Evolutionary conservation across 352 stramenopile genomes (phyloP), one percentile per base, ranked within the genome.

Genomic region (Phytophthora sansomeana): DNA sequence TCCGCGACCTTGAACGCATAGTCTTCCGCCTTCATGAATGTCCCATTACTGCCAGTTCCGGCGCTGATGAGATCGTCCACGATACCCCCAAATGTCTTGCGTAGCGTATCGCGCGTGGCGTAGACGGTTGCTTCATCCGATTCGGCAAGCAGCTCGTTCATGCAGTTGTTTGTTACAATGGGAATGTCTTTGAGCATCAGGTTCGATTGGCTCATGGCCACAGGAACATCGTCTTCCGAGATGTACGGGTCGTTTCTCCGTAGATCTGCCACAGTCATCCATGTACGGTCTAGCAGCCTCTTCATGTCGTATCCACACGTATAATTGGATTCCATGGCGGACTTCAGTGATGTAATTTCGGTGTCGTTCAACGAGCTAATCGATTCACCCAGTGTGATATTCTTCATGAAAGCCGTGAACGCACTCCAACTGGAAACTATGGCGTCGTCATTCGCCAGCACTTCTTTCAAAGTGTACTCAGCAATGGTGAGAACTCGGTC

Each of bases 141-240:
- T n/a, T 67, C 55, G 3, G 42, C 47, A 10, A 55, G 38, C 26
- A 69, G 64, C 24, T 72, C 65, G 33, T 72, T 52, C 29, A 77
- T 62, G 6, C 67, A 65, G 47, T 80, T 57, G 17, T 56, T 69
- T 24, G 61, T 69, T 19, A 67, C 64, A 0, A 62, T 60, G 6
- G 77, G 72, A 19, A 83, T 69, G 13, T 83, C 75, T 10, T 72
- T 74, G 4, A 81, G 54, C 13, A 81, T 59, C 2, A 81, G 30
- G 21, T 74, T 44, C 52, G 74, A 80, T 13, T 55, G 33, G 19
- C 57, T 63, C 49, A 56, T 58, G 10, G 19, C 46, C 19, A 63
- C 55, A 24, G 44, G 63, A 26, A 59, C 67, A 10, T 56, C 42
- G 17, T 58, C 52, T 19, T 62, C 58, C 3, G 49, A 67, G 19